phyloP scores from a whole-genome alignment of 768 basidiomycete genomes.

The Lactifluus pinguis region DNA sequence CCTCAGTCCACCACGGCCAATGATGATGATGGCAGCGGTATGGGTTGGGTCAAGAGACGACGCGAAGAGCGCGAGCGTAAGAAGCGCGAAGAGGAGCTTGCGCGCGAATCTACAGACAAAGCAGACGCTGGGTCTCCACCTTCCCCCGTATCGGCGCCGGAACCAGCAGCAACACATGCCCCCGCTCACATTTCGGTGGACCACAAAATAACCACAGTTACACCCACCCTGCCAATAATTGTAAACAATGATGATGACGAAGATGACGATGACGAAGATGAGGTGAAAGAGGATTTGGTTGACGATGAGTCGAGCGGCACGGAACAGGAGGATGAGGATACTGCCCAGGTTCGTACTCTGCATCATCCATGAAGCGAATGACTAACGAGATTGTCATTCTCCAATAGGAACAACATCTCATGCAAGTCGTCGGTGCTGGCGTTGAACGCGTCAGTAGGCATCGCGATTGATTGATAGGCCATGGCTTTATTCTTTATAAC shows the following conservation, averaged over 20 bases:
- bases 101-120: conserved; percentile 24
- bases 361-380: neutral
- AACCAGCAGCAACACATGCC: neutral
- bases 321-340: conserved; percentile 22
- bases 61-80: conserved; percentile 48
- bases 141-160: neutral
- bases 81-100: conserved; percentile 28
- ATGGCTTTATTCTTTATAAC: neutral
- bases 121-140: conserved; percentile 13
- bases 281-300: neutral
- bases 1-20: conserved; percentile 26
- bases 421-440: conserved; percentile 18
- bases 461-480: conserved; percentile 5
- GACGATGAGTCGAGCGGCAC: conserved; percentile 16
- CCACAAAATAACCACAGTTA: neutral
- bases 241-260: conserved; percentile 23
- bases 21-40: conserved; percentile 73
- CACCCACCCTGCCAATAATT: neutral
- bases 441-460: conserved; percentile 21
- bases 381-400: neutral
- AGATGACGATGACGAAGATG: conserved; percentile 10
- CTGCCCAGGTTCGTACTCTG: conserved; percentile 25
- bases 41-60: conserved; percentile 67
- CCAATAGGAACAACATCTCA: conserved; percentile 8
- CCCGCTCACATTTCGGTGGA: neutral